Evolutionary conservation across 2,329 filamentous ascomycete genomes (phyloP), one percentile per base, ranked within the genome.

Genomic region (Anthostomella pinea): DNA sequence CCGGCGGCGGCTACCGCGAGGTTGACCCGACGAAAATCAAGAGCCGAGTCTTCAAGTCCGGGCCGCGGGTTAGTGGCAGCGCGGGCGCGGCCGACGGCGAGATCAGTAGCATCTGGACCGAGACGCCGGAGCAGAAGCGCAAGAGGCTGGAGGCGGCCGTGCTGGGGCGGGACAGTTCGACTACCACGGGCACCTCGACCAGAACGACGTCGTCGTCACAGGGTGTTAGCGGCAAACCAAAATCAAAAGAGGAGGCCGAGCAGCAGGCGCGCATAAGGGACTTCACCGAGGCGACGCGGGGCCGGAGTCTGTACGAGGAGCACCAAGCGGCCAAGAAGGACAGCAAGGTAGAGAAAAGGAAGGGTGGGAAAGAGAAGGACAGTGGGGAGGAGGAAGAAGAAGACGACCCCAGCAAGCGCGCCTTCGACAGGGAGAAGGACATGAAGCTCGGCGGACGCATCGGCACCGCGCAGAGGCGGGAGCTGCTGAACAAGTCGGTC

Each of bases 391-490:
- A 75, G 13, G 79, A 82, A 45, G 79, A 87, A 46, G 87, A 93
- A 15, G 91, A 96, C 63, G 90, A 97, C 58, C 91, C 93, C 1
- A 95, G 88, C 62, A 84, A 85, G 63, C 74, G 91, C 43, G 84
- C 79, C 0, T 97, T 97, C 64, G 88, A 96, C 65, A 76, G 81
- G 45, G 87, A 96, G 62, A 97, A 96, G 68, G 93, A 97, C 61
- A 95, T 97, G 79, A 84, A 79, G 24, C 67, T 87, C 3, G 83
- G 83, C 7, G 78, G 79, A 13, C 80, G 78, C 53, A 79, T 96
- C 35, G 84, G 81, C 17, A 70, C 81, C 48, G 73, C 81, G 22
- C 82, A 95, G 67, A 79, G 83, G 50, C 79, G 79, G 52, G 85
- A 96, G 51, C 69, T 97, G 68, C 61, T 96, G 41, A 84, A 78